Evolutionary conservation across 108 stramenopile species (phyloP), one percentile per base, ranked within the genome.

Genomic region (Skeletonema marinoi): DNA sequence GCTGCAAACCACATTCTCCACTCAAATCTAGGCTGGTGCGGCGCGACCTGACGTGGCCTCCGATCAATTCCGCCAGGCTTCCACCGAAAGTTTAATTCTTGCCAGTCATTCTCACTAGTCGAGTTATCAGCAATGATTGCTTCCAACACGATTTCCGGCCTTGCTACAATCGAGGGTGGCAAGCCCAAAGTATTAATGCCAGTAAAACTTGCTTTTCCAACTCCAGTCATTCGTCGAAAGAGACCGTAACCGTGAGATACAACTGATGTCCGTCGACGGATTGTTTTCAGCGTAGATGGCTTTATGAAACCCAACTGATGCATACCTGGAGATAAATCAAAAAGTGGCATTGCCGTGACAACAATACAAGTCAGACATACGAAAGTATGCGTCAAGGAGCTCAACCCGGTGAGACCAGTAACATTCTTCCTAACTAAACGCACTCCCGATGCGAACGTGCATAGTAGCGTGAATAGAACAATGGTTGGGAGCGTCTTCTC

Each of bases 1-100:
- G 92, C 92, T 4, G 92, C 92, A 70, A 93, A 93, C 92, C 92
- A 93, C 88, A 90, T 86, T 83, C 84, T 81, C 92, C 92, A 93
- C 59, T 93, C 92, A 29, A 93, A 77, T 31, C 83, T 39, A 33
- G 77, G 77, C 64, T 92, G 89, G 65, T 90, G 87, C 1, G 92
- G 92, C 29, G 83, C 87, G 4, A 87, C 75, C 66, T 82, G 87
- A 31, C 16, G 58, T 38, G 90, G 89, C 7, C 66, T 19, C 4
- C 33, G 9, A 11, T 54, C 66, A 1, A 73, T 58, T 12, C 66
- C 60, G 0, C 88, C 88, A 1, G 92, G 92, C 66, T 91, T 91
- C 75, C 85, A 88, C 17, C 75, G 66, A 62, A 91, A 90, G 13
- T 82, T 85, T 0, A 93, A 44, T 60, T 90, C 90, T 3, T 48